phyloP scores from a whole-genome alignment of 1,139 yeast genomes.

The Groenewaldozyma sp. region DNA sequence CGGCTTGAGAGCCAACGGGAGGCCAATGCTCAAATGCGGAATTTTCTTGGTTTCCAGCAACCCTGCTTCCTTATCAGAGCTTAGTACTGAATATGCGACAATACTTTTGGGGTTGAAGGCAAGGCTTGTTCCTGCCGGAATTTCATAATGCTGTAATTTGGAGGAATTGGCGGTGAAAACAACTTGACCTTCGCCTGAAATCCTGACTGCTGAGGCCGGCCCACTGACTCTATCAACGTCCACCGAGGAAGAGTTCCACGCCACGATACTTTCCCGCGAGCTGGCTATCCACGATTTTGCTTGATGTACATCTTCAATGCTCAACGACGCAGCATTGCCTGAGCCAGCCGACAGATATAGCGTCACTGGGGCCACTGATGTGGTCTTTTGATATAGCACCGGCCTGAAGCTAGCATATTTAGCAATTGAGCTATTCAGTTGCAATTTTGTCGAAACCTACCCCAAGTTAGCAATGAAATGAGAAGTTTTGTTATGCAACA shows the following conservation, averaged over 20 bases:
- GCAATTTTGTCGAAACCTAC: conserved; percentile 15
- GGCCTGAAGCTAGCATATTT: conserved; percentile 17
- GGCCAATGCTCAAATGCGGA: too few species aligned
- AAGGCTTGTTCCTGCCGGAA: conserved; percentile 23
- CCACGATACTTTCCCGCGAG: conserved; percentile 27
- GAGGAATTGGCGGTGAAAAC: conserved; percentile 28
- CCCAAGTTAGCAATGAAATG: neutral
- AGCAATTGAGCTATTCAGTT: conserved; percentile 13
- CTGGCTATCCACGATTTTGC: conserved; percentile 26
- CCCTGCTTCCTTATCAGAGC: conserved; percentile 1
- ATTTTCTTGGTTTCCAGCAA: too few species aligned
- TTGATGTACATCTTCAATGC: conserved; percentile 22
- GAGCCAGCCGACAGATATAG: neutral
- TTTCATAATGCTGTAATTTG: conserved; percentile 26
- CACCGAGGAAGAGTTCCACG: conserved; percentile 22
- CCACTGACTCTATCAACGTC: conserved; percentile 4
- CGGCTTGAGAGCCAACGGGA: too few species aligned
- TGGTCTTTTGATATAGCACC: conserved; percentile 20
- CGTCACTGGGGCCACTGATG: conserved; percentile 18
- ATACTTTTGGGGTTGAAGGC: conserved; percentile 26
- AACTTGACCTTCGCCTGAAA: conserved; percentile 27
- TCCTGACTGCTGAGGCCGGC: conserved; percentile 8
- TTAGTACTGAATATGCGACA: conserved; percentile 24
- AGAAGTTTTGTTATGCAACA: neutral
- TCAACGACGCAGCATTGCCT: conserved; percentile 14